Base-by-base conservation (phyloP, 2,329 filamentous ascomycete genomes). In the Xylaria sp. region DNA sequence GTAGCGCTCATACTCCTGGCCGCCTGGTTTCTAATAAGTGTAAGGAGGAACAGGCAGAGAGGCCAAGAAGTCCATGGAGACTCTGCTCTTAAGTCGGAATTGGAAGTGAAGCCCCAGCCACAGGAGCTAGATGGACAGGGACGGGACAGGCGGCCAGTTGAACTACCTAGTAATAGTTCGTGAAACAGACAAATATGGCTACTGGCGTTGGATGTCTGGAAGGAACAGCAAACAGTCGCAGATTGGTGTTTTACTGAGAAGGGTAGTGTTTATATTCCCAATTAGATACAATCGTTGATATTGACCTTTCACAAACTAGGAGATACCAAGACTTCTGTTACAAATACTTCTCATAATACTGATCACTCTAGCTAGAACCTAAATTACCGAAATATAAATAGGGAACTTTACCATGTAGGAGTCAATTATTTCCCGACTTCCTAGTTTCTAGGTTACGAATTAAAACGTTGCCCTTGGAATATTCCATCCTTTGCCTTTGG, bases 51-150 rank as follows among this genome's bases (percentile, higher is more conserved):
- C 9, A 56, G n/a, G 8, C 48, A 27, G 4, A 24, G 34, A n/a
- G 14, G 27, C 4, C 39, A 56, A 3, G 66, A 68, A 48, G 19
- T 68, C 3, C 56, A 68, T 17, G 66, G 57, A 0, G 61, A 68
- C 45, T 61, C 66, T 48, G 55, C 42, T 30, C 3, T 57, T 1
- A 61, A 61, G 34, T 50, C 61, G 6, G 66, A 68, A 54, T 39
- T 68, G 9, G 66, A 65, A 17, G 27, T 3, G 0, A 59, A 39
- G 14, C 2, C 5, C 12, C 4, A 47, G 6, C 65, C 59, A 5
- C 65, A 59, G 30, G 65, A 65, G 39, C 19, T 65, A 11, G 30
- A 64, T 14, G 59, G 9, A 17, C 34, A 17, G 12, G 54, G 12
- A 21, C 7, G 12, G 34, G 17, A 11, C 3, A 47, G 7, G 9